Base-by-base conservation (phyloP, 306 rosid genomes). In the Vigna nakashimae region DNA sequence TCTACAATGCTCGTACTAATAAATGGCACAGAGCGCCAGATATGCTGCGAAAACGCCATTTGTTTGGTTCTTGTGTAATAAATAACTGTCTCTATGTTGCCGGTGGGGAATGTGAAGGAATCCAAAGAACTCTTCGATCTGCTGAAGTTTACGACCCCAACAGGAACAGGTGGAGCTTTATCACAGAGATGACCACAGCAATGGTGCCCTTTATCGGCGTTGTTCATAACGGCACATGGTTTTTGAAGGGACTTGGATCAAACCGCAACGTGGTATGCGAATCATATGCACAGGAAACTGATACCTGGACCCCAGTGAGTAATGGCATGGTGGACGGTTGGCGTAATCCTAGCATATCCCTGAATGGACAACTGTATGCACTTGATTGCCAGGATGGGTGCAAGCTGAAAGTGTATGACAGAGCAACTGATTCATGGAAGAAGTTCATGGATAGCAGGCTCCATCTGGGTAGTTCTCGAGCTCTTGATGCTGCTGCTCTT, bases 141-240 rank as follows among this genome's bases (percentile, higher is more conserved):
- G 98, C 96, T 65, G 99, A 96, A 87, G 88, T 96, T 60, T 96
- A 92, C 45, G 99, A 96, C 34, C 99, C 98, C 3, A 93, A 96
- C 80, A 82, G 86, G 82, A 90, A 87, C 82, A 81, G 97, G 66
- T 96, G 99, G 99, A 92, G 76, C 92, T 90, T 90, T 73, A 82
- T 96, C 85, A 89, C 99, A 4, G 99, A 96, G 40, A 96, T 96
- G 98, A 90, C 91, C 87, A 92, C 91, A 7, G 92, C 96, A 30
- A 96, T 96, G 99, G 97, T 96, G 57, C 99, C 99, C 40, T 93
- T 93, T 72, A 96, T 96, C 53, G 98, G 99, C 48, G 99, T 96
- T 63, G 93, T 96, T 82, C 99, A 96, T 63, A 80, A 91, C 11
- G 97, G 92, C 69, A 82, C 86, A 66, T 96, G 99, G 99, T 90